phyloP scores from a whole-genome alignment of 768 basidiomycete genomes.

The Udeniomyces megalosporus region DNA sequence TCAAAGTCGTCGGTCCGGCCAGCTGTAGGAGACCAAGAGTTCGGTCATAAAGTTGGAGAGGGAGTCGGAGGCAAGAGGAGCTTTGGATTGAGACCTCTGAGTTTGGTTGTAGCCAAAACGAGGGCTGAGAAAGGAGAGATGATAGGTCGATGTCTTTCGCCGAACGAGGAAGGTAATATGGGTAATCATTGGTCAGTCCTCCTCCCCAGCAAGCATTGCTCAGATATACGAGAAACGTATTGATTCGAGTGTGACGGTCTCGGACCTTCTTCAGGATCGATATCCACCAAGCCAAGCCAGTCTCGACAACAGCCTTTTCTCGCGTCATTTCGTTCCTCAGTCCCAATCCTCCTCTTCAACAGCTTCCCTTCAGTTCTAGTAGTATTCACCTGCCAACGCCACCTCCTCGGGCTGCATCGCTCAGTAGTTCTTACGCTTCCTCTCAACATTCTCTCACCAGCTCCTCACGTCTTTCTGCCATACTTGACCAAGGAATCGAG shows the following conservation, averaged over 20 bases:
- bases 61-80: too few species aligned
- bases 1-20: too few species aligned
- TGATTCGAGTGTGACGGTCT: too few species aligned
- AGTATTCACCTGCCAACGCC: not conserved
- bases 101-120: not conserved
- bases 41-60: too few species aligned
- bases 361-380: not conserved
- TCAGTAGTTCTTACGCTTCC: not conserved
- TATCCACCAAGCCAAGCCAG: not conserved
- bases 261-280: not conserved
- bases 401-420: not conserved
- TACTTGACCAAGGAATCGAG: not conserved
- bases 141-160: not conserved
- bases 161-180: not conserved
- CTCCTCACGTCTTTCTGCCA: not conserved
- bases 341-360: not conserved
- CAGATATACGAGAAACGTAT: not conserved
- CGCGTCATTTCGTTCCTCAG: not conserved
- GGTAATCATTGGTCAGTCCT: not conserved
- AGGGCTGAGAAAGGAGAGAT: not conserved
- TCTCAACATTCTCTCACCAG: too few species aligned
- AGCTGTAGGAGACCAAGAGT: too few species aligned
- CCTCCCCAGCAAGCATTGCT: too few species aligned
- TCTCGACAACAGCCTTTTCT: not conserved
- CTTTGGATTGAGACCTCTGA: not conserved